Evolutionary conservation across 2,329 filamentous ascomycete species (phyloP).

Genomic region (Colletotrichum zoysiae): DNA sequence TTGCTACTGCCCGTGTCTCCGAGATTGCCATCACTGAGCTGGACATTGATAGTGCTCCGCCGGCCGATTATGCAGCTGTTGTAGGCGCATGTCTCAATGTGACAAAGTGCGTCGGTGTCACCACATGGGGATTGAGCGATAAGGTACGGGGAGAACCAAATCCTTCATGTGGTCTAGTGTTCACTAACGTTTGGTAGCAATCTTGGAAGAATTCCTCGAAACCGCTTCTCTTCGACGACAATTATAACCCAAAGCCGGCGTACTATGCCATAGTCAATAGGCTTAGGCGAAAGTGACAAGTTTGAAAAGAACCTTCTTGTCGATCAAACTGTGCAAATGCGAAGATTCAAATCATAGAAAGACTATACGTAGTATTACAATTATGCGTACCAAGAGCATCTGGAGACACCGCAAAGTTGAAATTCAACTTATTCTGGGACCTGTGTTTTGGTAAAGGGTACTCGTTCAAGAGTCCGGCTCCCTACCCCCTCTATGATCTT

Average conservation of each 20-base stretch:
- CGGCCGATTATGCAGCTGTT: constrained; percentile 70
- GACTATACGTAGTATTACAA: no score
- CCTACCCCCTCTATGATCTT: no score
- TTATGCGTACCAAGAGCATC: no score
- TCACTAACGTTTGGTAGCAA: constrained; percentile 47
- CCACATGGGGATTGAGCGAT: constrained; percentile 69
- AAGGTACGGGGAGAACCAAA: constrained; percentile 46
- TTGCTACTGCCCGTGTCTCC: constrained; percentile 62
- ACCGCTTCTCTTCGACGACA: constrained; percentile 66
- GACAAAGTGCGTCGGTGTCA: constrained; percentile 73
- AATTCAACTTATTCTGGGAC: no score
- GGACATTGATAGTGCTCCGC: constrained; percentile 71
- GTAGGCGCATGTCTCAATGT: constrained; percentile 69
- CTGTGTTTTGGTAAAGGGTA: no score
- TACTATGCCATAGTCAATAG: constrained; percentile 60
- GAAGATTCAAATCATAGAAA: no score
- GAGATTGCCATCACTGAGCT: constrained; percentile 77
- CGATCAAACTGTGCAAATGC: not conserved
- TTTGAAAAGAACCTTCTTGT: no score
- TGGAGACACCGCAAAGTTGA: no score
- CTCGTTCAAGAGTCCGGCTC: no score
- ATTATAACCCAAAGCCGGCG: constrained; percentile 63
- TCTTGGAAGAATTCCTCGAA: constrained; percentile 63
- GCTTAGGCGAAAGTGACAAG: constrained; percentile 39
- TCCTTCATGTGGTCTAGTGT: no score